Conservation (phyloP, 148 eudicot genomes). For the Camellia lanceoleosa region DNA sequence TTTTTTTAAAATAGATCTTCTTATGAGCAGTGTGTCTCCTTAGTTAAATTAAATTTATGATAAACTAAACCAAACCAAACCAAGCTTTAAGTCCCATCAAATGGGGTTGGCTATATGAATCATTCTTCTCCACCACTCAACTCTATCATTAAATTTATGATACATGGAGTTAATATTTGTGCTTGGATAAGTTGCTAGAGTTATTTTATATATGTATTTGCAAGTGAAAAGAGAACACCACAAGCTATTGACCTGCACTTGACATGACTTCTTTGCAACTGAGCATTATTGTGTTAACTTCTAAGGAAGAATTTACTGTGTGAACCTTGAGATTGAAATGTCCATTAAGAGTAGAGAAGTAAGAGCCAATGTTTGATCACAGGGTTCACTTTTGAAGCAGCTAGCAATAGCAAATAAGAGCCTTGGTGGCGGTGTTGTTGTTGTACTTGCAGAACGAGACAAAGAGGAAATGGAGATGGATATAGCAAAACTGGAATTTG, state of each 20-base stretch:
- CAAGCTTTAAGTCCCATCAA: too few species aligned
- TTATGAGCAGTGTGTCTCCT: neutral
- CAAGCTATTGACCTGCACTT: neutral
- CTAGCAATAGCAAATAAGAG: slow-evolving; percentile 93
- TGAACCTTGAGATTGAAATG: slow-evolving; percentile 10
- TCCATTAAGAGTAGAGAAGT: neutral
- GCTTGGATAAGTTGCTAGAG: neutral
- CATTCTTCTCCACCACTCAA: neutral
- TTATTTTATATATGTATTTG: neutral
- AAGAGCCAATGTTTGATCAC: slow-evolving; percentile 23
- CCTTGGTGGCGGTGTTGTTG: slow-evolving; percentile 87
- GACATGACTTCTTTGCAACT: neutral
- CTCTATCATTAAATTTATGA: neutral
- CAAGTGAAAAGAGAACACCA: neutral
- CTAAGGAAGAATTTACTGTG: neutral
- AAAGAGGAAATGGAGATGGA: slow-evolving; percentile 98
- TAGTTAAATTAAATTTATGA: too few species aligned
- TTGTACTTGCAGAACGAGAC: slow-evolving; percentile 94
- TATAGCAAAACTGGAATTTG: slow-evolving; percentile 81
- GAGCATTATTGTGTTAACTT: neutral
- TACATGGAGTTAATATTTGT: neutral
- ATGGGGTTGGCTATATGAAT: too few species aligned
- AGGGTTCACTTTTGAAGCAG: slow-evolving; percentile 96
- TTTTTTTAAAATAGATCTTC: neutral
- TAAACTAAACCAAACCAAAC: too few species aligned